phyloP scores from a whole-genome alignment of 495 filamentous ascomycete genomes.

The Penicillium malachiteum region DNA sequence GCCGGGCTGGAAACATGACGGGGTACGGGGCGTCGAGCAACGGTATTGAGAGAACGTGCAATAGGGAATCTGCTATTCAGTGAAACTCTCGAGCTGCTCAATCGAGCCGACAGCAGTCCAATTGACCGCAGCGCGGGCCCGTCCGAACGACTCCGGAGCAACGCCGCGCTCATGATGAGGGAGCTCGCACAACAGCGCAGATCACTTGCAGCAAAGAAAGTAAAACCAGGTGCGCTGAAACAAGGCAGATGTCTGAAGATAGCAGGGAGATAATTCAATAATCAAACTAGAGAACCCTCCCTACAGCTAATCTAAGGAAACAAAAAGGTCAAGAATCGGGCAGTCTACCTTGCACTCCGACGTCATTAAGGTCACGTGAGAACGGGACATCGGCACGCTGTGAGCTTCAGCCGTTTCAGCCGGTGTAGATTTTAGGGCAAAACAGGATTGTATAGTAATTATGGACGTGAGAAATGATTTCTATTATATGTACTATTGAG shows the following conservation, averaged over 20 bases:
- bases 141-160: slow-evolving; percentile 39
- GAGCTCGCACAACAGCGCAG: slow-evolving; percentile 11
- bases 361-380: slow-evolving; percentile 26
- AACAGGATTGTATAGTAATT: neutral
- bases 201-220: slow-evolving; percentile 18
- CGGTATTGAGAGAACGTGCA: slow-evolving; percentile 23
- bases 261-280: slow-evolving; percentile 1
- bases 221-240: slow-evolving; percentile 5
- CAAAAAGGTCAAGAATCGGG: slow-evolving; percentile 1
- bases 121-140: slow-evolving; percentile 33
- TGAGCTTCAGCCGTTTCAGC: neutral
- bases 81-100: slow-evolving; percentile 16
- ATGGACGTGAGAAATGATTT: slow-evolving; percentile 5
- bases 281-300: slow-evolving; percentile 8
- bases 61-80: slow-evolving; percentile 11
- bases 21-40: slow-evolving; percentile 21
- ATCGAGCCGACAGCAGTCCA: slow-evolving; percentile 24
- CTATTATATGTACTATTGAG: slow-evolving; percentile 31
- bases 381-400: slow-evolving; percentile 18
- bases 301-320: neutral
- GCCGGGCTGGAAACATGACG: slow-evolving; percentile 24
- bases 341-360: slow-evolving; percentile 6
- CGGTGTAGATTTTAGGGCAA: neutral
- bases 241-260: neutral
- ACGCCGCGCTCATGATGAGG: slow-evolving; percentile 38